These are phyloP conservation scores for Didymella lethalis DNA, from an alignment of 2,329 filamentous ascomycete genomes.

Conservation along the genomic window DNA sequence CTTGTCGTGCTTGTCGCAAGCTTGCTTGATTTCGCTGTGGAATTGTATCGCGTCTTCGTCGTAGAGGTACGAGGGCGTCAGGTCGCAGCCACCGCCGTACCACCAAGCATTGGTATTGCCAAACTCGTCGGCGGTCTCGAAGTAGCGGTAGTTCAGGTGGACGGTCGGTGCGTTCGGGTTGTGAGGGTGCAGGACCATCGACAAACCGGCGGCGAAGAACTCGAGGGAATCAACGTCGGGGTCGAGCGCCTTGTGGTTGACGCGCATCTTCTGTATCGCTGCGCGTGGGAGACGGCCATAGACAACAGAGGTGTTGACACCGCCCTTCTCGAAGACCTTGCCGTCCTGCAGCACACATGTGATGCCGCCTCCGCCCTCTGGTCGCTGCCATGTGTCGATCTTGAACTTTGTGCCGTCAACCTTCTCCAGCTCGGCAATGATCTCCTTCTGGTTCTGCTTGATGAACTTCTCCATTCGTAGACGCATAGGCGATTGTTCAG, in stretches of 20 bases:
- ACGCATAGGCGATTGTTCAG: constrained; percentile 87
- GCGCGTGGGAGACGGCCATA: constrained; percentile 88
- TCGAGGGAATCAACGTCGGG: constrained; percentile 81
- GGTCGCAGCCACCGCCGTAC: constrained; percentile 94
- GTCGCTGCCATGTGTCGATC: constrained; percentile 84
- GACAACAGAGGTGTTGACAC: constrained; percentile 93
- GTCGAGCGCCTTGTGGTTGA: constrained; percentile 90
- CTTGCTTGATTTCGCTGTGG: constrained; percentile 89
- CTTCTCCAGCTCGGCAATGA: constrained; percentile 81
- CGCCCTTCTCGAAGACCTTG: constrained; percentile 97
- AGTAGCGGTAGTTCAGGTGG: constrained; percentile 98
- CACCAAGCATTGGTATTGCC: constrained; percentile 90
- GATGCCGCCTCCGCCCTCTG: constrained; percentile 89
- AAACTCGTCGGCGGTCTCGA: constrained; percentile 89
- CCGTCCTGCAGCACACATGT: constrained; percentile 95
- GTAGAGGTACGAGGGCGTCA: constrained; percentile 93
- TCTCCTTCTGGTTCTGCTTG: constrained; percentile 88
- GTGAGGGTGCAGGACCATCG: constrained; percentile 88
- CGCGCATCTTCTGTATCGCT: constrained; percentile 83
- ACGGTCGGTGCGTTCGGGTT: constrained; percentile 99
- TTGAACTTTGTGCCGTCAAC: constrained; percentile 85
- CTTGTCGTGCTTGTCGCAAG: constrained; percentile 92
- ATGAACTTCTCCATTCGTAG: constrained; percentile 97
- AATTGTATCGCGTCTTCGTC: constrained; percentile 98
- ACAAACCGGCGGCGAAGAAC: constrained; percentile 95